A percentile compares a stretch with the other conserved stretches of the same genome.
Conservation (phyloP, 495 filamentous ascomycete species). For the Aspergillus bridgeri region DNA sequence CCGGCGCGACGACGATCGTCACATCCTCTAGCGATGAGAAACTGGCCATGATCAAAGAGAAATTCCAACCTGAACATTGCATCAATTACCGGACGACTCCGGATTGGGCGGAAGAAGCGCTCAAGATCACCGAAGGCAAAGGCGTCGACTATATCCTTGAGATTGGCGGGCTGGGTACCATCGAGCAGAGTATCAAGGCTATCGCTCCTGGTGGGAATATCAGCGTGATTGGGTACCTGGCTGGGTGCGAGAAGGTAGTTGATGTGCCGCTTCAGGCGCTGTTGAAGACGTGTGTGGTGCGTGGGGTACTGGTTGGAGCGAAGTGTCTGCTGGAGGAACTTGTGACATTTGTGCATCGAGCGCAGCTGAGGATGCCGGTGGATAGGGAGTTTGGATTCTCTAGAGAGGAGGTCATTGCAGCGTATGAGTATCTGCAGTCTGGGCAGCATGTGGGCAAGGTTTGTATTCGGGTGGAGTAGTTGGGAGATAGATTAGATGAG, state of each 20-base stretch:
- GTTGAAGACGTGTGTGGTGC: conserved; percentile 12
- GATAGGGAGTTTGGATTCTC: conserved; percentile 16
- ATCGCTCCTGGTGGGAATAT: conserved; percentile 17
- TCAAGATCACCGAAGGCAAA: conserved; percentile 26
- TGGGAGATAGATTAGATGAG: not conserved
- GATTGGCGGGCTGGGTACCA: conserved; percentile 12
- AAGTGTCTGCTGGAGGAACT: conserved; percentile 15
- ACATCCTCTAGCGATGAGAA: conserved; percentile 31
- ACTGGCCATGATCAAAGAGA: conserved; percentile 13
- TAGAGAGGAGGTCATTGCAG: conserved; percentile 13
- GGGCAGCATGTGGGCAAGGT: conserved; percentile 19
- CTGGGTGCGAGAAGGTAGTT: not conserved
- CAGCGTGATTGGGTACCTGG: conserved; percentile 20
- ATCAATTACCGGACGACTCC: conserved; percentile 32
- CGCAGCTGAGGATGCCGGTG: conserved; percentile 12
- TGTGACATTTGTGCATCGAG: conserved; percentile 6
- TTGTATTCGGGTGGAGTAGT: conserved; percentile 11
- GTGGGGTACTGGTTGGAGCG: conserved; percentile 14
- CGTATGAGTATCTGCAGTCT: conserved; percentile 6
- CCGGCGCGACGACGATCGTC: conserved; percentile 27
- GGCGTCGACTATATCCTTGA: conserved; percentile 22
- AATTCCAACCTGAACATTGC: conserved; percentile 18
- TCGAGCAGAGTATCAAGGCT: conserved; percentile 18
- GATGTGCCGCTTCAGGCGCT: conserved; percentile 14
- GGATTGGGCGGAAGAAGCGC: conserved; percentile 28